These are phyloP conservation scores for Rhododendron ovatum DNA, from an alignment of 148 eudicot species.

Conservation along the genomic window DNA sequence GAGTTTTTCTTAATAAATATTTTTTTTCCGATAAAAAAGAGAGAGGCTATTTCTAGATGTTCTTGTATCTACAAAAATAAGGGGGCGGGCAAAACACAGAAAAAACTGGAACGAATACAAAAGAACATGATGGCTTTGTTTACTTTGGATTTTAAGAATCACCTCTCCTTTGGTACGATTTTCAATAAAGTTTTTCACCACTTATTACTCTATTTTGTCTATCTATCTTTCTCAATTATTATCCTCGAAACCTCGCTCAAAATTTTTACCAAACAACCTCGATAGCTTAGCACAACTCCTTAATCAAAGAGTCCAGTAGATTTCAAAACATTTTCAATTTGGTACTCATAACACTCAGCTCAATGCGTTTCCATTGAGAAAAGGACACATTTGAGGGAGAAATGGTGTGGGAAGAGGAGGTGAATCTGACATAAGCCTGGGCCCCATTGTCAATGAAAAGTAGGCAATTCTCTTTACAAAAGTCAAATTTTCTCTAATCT, in stretches of 20 bases:
- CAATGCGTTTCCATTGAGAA: background rate
- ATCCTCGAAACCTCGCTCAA: background rate
- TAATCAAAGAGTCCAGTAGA: background rate
- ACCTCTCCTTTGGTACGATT: no score
- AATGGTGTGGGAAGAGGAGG: background rate
- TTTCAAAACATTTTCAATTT: background rate
- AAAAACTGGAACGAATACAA: no score
- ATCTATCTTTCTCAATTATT: no score
- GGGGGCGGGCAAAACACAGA: background rate
- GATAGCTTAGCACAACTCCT: background rate
- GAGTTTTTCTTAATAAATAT: no score
- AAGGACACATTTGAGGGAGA: background rate
- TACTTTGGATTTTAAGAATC: no score
- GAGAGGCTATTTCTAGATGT: no score
- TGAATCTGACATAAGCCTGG: constrained; percentile 8
- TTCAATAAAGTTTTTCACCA: no score
- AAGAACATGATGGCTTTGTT: no score
- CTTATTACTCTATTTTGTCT: no score
- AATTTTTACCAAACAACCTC: background rate
- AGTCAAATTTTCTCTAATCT: background rate
- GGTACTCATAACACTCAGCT: background rate
- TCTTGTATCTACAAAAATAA: no score
- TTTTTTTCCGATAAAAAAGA: no score
- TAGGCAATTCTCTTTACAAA: background rate
- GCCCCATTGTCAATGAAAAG: background rate